A percentile compares a stretch with the other conserved stretches of the same genome.
Conservation (phyloP, 257 asterid genomes). For the Gentiana dahurica region DNA sequence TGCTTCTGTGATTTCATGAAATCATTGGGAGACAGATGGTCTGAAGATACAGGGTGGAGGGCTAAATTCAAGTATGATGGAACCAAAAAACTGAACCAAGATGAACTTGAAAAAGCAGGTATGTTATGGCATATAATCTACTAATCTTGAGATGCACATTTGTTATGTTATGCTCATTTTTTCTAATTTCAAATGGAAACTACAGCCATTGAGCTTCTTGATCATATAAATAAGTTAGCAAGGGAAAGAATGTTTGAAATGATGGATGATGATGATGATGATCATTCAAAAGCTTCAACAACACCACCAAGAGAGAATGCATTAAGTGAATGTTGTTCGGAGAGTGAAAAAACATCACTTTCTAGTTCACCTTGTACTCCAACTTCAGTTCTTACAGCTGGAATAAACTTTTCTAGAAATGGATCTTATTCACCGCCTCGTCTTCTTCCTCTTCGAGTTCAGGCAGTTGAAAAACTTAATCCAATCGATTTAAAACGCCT, state of each 20-base stretch:
- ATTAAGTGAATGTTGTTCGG: slow-evolving; percentile 36
- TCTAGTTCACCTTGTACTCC: slow-evolving; percentile 72
- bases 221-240: slow-evolving; percentile 57
- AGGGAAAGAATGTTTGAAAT: slow-evolving; percentile 60
- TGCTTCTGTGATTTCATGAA: slow-evolving; percentile 45
- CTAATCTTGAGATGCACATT: not conserved
- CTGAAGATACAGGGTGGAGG: slow-evolving; percentile 55
- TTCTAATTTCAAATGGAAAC: too few relatives aligned
- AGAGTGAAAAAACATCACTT: slow-evolving; percentile 23
- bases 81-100: slow-evolving; percentile 22
- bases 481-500: slow-evolving; percentile 75
- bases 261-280: slow-evolving; percentile 66
- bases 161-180: not conserved
- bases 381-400: slow-evolving; percentile 64
- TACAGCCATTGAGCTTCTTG: slow-evolving; percentile 56
- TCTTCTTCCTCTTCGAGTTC: slow-evolving; percentile 51
- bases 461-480: slow-evolving; percentile 58
- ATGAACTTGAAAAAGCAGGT: slow-evolving; percentile 40
- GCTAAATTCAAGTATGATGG: slow-evolving; percentile 34
- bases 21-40: slow-evolving; percentile 72
- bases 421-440: slow-evolving; percentile 41
- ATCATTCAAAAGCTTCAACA: slow-evolving; percentile 28
- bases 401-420: slow-evolving; percentile 20
- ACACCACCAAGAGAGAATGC: slow-evolving; percentile 33
- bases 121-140: slow-evolving; percentile 4